These are phyloP conservation scores for Juncus inflexus DNA, from an alignment of 176 grass and related monocot genomes.

Conservation along the genomic window DNA sequence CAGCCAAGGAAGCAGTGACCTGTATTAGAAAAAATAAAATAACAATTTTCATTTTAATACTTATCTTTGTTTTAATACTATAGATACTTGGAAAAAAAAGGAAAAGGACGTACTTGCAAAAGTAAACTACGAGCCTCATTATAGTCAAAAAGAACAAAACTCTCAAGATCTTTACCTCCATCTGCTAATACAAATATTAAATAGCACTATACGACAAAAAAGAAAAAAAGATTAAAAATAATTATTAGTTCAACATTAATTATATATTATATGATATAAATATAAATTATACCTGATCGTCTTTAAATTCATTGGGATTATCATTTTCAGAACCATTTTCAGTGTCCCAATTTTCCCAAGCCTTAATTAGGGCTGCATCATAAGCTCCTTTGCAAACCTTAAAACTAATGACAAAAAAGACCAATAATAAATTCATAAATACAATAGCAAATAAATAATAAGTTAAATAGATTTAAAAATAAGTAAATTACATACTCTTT, in stretches of 20 bases:
- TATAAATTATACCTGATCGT: slow-evolving; percentile 45
- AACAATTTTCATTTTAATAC: background rate
- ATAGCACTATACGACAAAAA: slow-evolving; percentile 55
- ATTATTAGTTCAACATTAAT: too few species aligned
- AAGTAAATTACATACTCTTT: slow-evolving; percentile 53
- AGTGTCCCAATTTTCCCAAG: slow-evolving; percentile 89
- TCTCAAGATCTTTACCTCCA: slow-evolving; percentile 89
- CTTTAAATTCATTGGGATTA: slow-evolving; percentile 72
- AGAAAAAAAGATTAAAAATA: background rate
- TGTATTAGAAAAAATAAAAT: slow-evolving; percentile 29
- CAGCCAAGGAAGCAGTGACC: slow-evolving; percentile 74
- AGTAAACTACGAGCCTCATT: slow-evolving; percentile 72
- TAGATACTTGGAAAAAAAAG: background rate
- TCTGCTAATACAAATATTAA: slow-evolving; percentile 85
- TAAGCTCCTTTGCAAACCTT: slow-evolving; percentile 69
- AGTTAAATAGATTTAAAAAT: too few species aligned
- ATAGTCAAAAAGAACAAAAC: slow-evolving; percentile 56
- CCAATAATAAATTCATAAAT: background rate
- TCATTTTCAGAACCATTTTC: slow-evolving; percentile 77
- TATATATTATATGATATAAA: too few species aligned
- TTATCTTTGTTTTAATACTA: background rate
- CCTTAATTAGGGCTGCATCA: slow-evolving; percentile 53
- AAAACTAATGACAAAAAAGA: slow-evolving; percentile 49
- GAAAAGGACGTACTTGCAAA: slow-evolving; percentile 54
- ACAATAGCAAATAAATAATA: slow-evolving; percentile 1